These are phyloP conservation scores for Aureobasidium musti DNA, from an alignment of 2,329 filamentous ascomycete genomes.

Conservation along the genomic window DNA sequence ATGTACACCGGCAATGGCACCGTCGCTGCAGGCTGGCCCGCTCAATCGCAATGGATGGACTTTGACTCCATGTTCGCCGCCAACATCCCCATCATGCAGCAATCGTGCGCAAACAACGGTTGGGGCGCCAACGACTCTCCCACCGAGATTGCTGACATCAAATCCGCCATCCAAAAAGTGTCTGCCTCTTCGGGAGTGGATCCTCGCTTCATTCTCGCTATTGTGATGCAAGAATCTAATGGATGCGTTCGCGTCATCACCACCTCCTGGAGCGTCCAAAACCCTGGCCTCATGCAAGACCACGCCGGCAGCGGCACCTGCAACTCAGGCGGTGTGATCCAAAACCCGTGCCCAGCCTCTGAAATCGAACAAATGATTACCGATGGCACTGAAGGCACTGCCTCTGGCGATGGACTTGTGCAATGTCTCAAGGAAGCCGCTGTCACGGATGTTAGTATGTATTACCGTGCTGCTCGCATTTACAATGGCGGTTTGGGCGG, in stretches of 20 bases:
- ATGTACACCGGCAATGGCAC: constrained; percentile 43
- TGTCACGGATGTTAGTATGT: constrained; percentile 42
- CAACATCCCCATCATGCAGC: constrained; percentile 43
- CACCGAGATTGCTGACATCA: constrained; percentile 44
- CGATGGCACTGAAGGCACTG: constrained; percentile 50
- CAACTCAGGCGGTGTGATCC: constrained; percentile 40
- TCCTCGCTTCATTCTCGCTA: constrained; percentile 48
- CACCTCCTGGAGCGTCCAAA: constrained; percentile 45
- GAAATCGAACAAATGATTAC: constrained; percentile 47
- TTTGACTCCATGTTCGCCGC: constrained; percentile 43
- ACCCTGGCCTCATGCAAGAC: constrained; percentile 53
- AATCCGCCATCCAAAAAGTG: constrained; percentile 41
- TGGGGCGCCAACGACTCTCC: constrained; percentile 43
- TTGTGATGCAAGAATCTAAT: constrained; percentile 51
- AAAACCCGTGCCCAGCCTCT: constrained; percentile 45
- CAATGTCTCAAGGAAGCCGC: constrained; percentile 42
- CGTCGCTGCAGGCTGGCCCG: constrained; percentile 44
- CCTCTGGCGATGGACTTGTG: constrained; percentile 48
- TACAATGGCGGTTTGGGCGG: constrained; percentile 53
- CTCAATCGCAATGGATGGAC: constrained; percentile 40
- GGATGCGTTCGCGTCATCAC: constrained; percentile 52
- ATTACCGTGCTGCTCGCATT: constrained; percentile 52
- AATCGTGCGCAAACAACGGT: constrained; percentile 43
- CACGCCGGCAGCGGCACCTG: constrained; percentile 46
- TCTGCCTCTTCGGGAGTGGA: constrained; percentile 41